phyloP scores from a whole-genome alignment of 768 basidiomycete genomes.

The Lentinus brumalis region DNA sequence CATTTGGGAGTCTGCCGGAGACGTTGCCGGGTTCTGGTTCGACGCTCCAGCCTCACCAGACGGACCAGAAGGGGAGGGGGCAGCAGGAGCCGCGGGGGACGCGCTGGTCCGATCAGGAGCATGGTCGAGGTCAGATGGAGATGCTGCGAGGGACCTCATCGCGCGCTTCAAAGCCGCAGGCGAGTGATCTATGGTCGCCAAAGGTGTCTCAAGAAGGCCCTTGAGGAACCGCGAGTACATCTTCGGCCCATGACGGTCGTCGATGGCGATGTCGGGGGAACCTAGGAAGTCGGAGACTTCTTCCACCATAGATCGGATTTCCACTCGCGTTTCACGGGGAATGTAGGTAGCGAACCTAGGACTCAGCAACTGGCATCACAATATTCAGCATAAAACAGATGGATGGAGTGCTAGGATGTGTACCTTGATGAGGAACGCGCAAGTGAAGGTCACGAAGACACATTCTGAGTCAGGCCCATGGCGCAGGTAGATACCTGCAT shows the following conservation, averaged over 20 bases:
- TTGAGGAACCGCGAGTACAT: conserved; percentile 80
- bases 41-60: background rate
- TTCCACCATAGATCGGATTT: conserved; percentile 66
- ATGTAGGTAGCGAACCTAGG: conserved; percentile 71
- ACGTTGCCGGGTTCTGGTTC: background rate
- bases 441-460: conserved; percentile 79
- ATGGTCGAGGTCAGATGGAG: background rate
- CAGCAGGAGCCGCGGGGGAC: background rate
- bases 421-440: conserved; percentile 82
- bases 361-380: conserved; percentile 63
- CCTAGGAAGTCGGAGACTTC: conserved; percentile 67
- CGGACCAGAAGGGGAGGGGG: background rate
- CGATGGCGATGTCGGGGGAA: conserved; percentile 71
- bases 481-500: conserved; percentile 55
- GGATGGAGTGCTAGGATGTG: conserved; percentile 6
- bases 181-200: conserved; percentile 22
- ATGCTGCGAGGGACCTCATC: background rate
- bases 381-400: background rate
- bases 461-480: conserved; percentile 82
- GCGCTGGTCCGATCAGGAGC: conserved; percentile 1
- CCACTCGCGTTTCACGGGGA: conserved; percentile 54
- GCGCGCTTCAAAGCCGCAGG: conserved; percentile 11
- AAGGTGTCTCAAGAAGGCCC: conserved; percentile 53
- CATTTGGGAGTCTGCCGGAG: conserved; percentile 12
- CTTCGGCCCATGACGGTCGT: conserved; percentile 80